These are phyloP conservation scores for Blastomyces percursus DNA, from an alignment of 2,329 filamentous ascomycete genomes.

Conservation along the genomic window DNA sequence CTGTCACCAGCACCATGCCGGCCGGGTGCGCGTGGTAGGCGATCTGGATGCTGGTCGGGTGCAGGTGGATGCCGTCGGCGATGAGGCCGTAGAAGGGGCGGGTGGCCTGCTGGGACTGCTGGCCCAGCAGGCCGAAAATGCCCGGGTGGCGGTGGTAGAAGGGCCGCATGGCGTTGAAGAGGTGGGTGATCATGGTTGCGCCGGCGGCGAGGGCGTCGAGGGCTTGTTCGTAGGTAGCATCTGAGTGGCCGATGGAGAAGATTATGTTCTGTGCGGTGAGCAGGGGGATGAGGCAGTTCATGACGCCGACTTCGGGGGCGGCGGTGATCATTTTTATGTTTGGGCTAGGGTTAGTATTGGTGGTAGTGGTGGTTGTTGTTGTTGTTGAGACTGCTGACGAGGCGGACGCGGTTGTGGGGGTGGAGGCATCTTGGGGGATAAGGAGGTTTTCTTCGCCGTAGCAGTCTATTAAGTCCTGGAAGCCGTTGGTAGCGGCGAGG, in stretches of 20 bases:
- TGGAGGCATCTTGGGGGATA: background rate
- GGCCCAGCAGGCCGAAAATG: conserved; percentile 74
- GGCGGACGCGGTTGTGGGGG: background rate
- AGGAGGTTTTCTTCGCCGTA: conserved; percentile 59
- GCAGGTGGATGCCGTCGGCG: conserved; percentile 79
- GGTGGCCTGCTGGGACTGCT: conserved; percentile 40
- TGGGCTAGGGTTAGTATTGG: background rate
- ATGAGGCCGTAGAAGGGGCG: conserved; percentile 79
- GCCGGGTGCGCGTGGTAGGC: conserved; percentile 76
- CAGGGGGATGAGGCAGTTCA: conserved; percentile 57
- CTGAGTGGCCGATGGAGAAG: conserved; percentile 75
- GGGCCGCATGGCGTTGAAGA: conserved; percentile 90
- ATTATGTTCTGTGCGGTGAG: conserved; percentile 57
- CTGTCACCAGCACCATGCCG: conserved; percentile 80
- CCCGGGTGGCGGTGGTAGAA: conserved; percentile 86
- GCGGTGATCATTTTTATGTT: conserved; percentile 70
- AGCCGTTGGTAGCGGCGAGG: conserved; percentile 47
- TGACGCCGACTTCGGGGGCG: conserved; percentile 67
- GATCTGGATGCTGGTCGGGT: conserved; percentile 79
- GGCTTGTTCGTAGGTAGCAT: conserved; percentile 76
- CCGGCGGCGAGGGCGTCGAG: conserved; percentile 60
- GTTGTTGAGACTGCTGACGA: conserved; percentile 1
- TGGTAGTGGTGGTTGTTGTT: no score
- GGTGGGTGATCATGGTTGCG: conserved; percentile 79
- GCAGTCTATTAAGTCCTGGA: conserved; percentile 44